Base-by-base conservation (phyloP, 257 asterid genomes). In the Fraxinus quadrangulata region DNA sequence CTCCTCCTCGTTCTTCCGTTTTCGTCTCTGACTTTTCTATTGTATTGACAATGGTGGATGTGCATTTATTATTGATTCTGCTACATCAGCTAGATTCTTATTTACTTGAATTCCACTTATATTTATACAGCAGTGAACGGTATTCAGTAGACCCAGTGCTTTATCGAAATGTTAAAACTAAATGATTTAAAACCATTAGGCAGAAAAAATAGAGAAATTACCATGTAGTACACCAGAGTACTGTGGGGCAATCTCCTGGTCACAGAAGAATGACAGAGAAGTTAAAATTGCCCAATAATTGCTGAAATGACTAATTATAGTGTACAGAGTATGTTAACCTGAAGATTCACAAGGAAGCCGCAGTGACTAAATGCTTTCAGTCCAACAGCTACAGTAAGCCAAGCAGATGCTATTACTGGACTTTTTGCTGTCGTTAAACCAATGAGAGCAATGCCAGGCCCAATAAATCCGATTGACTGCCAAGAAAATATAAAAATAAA, bases 321-420 rank as follows among this genome's bases (percentile, higher is more conserved):
- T 19, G 74, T 71, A 81, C 49, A 67, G 37, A 82, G 79, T 79
- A 66, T 74, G 83, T 77, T 74, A 76, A 92, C 99, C 97, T 95
- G 99, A 83, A 93, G 87, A 85, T 95, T 95, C 67, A 95, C 99
- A 75, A 95, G 99, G 89, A 95, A 95, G 77, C 99, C 99, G 82
- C 92, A 89, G 76, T 95, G 99, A 79, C 99, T 93, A 80, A 95
- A 95, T 24, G 98, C 87, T 87, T 95, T 95, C 81, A 95, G 89
- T 75, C 97, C 97, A 75, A 95, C 99, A 80, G 98, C 98, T 78
- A 91, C 36, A 72, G 99, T 93, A 76, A 93, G 96, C 98, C 98
- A 95, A 34, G 92, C 96, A 85, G 98, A 93, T 80, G 99, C 99
- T 34, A 80, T 34, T 72, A 77, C 78, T 69, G 98, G 97, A 82